These are phyloP conservation scores for Coleophoma eucalyptorum DNA, from an alignment of 2,329 filamentous ascomycete species.

Conservation along the genomic window DNA sequence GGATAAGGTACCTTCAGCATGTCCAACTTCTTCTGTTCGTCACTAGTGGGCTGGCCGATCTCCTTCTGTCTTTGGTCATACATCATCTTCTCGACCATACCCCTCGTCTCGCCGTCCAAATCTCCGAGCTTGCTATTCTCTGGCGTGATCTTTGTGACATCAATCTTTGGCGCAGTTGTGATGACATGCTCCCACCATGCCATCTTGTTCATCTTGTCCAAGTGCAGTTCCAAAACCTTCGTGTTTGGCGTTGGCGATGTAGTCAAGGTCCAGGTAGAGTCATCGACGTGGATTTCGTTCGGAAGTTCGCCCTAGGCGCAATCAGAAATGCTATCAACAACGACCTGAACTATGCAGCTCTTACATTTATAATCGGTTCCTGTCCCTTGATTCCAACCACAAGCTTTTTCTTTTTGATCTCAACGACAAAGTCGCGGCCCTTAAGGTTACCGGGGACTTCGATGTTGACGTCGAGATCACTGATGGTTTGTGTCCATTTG, in stretches of 20 bases:
- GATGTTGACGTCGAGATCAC: slow-evolving; percentile 78
- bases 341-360: slow-evolving; percentile 15
- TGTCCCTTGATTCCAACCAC: slow-evolving; percentile 85
- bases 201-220: slow-evolving; percentile 95
- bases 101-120: slow-evolving; percentile 87
- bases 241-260: slow-evolving; percentile 48
- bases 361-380: slow-evolving; percentile 75
- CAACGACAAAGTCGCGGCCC: slow-evolving; percentile 77
- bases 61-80: slow-evolving; percentile 98
- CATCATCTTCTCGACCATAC: slow-evolving; percentile 99
- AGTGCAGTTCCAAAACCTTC: slow-evolving; percentile 80
- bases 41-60: slow-evolving; percentile 79
- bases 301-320: slow-evolving; percentile 74
- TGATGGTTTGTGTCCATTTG: slow-evolving; percentile 94
- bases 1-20: slow-evolving; percentile 56
- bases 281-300: slow-evolving; percentile 74
- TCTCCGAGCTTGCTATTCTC: slow-evolving; percentile 91
- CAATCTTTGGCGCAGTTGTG: slow-evolving; percentile 82
- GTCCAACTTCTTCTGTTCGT: slow-evolving; percentile 93
- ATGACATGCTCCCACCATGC: slow-evolving; percentile 98
- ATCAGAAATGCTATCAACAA: slow-evolving; percentile 2
- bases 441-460: slow-evolving; percentile 79
- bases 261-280: slow-evolving; percentile 91
- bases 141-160: slow-evolving; percentile 90
- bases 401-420: slow-evolving; percentile 75